A percentile compares a stretch with the other conserved stretches of the same genome.
Evolutionary conservation across 495 filamentous ascomycete genomes (phyloP).

Genomic region (Penicillium flavigenum): DNA sequence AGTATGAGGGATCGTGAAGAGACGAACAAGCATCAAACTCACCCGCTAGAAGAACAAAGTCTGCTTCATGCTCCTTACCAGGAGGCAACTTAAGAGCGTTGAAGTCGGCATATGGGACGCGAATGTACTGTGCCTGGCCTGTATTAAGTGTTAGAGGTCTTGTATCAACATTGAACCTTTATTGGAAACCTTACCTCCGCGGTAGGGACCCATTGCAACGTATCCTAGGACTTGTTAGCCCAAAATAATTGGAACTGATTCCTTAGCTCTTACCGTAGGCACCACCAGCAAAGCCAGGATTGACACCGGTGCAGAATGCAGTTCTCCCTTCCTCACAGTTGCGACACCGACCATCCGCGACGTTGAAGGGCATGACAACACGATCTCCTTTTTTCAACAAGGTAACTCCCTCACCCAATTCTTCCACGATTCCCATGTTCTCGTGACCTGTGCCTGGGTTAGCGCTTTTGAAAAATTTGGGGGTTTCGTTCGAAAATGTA

Average conservation of each 20-base stretch:
- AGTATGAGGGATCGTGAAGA: neutral
- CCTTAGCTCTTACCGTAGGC: slow-evolving; percentile 44
- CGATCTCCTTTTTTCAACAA: slow-evolving; percentile 52
- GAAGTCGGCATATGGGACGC: slow-evolving; percentile 59
- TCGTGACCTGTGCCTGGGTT: slow-evolving; percentile 48
- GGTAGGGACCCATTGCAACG: slow-evolving; percentile 60
- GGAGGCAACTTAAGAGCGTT: slow-evolving; percentile 48
- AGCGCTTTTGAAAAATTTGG: neutral
- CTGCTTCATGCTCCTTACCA: slow-evolving; percentile 45
- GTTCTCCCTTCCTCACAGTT: slow-evolving; percentile 61
- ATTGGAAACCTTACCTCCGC: slow-evolving; percentile 33
- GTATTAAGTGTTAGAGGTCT: neutral
- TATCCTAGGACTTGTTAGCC: slow-evolving; percentile 31
- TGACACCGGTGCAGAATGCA: slow-evolving; percentile 57
- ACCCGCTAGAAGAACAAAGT: slow-evolving; percentile 49
- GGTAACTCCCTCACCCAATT: slow-evolving; percentile 49
- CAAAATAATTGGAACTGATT: neutral
- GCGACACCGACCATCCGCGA: slow-evolving; percentile 56
- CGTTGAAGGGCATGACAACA: slow-evolving; percentile 60
- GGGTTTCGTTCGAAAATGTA: neutral
- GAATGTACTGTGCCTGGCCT: slow-evolving; percentile 54
- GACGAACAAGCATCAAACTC: neutral
- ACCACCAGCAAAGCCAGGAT: slow-evolving; percentile 59
- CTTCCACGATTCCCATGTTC: slow-evolving; percentile 52
- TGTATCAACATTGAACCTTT: neutral